Evolutionary conservation across 257 asterid species (phyloP), one percentile per base, ranked within the genome.

Genomic region (Osmanthus fragrans): DNA sequence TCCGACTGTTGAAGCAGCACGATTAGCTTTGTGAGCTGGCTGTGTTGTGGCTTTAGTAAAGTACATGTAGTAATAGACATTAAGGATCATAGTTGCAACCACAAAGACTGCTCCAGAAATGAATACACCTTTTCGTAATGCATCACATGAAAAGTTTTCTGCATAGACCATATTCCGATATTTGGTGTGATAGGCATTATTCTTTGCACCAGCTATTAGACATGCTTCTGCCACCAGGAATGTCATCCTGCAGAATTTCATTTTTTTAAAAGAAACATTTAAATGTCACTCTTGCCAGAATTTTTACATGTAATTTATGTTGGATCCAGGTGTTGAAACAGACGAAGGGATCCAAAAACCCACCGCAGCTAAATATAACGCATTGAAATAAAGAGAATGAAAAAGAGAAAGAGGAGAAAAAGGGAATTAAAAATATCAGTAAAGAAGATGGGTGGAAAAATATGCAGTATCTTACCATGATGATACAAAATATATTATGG

Each of bases 141-240:
- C 70, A 29, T 86, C 88, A 4, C 88, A 86, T 19, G 88, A 82
- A 15, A 84, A 77, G 58, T 82, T 80, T 29, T 80, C 80, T 19
- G 86, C 90, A 18, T 73, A 76, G 47, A 86, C 18, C 74, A 79
- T 42, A 68, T 81, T 73, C 15, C 88, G 78, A 79, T 86, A 84
- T 74, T 78, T 78, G 49, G 90, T 86, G 83, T 86, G 90, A 56
- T 80, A 86, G 0, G 85, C 88, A 83, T 91, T 91, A 56, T 86
- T 87, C 82, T 79, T 89, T 10, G 97, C 96, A 25, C 97, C 97
- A 5, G 94, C 97, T 47, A 92, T 80, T 65, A 87, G 80, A 77
- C 96, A 94, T 18, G 96, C 96, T 85, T 90, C 95, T 0, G 97
- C 96, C 69, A 90, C 94, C 80, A 92, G 16, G 73, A 92, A 94